Percentiles rank a stretch among this genome's conserved stretches.
These are phyloP conservation scores for Candida railenensis DNA, from an alignment of 805 yeast species.

Conservation along the genomic window DNA sequence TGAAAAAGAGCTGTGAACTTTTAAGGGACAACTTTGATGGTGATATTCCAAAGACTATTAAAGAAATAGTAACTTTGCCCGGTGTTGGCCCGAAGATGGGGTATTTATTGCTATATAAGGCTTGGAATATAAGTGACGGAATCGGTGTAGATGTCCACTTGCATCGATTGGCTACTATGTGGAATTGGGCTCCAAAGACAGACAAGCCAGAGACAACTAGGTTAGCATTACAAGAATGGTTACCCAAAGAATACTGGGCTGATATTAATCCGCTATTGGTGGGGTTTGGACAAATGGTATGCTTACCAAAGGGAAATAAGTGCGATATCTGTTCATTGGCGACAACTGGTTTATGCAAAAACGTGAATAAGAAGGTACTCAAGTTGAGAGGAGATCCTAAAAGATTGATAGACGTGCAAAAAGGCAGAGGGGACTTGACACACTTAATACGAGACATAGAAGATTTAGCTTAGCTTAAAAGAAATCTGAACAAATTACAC, in stretches of 20 bases:
- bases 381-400: conserved; percentile 22
- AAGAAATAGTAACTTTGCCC: conserved; percentile 66
- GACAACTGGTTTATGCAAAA: conserved; percentile 53
- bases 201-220: conserved; percentile 78
- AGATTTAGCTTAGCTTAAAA: neutral
- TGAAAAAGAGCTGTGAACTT: conserved; percentile 59
- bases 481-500: neutral
- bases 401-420: conserved; percentile 25
- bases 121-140: conserved; percentile 75
- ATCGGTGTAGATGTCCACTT: conserved; percentile 96
- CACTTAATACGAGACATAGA: conserved; percentile 14
- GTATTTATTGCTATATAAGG: conserved; percentile 71
- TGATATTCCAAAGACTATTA: conserved; percentile 73
- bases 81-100: conserved; percentile 99
- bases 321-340: conserved; percentile 72
- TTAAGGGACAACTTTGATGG: conserved; percentile 49
- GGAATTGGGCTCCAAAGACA: conserved; percentile 66
- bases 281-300: conserved; percentile 90
- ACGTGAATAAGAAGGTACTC: conserved; percentile 49
- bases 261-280: conserved; percentile 85
- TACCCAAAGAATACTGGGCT: conserved; percentile 72
- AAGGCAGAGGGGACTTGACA: conserved; percentile 33
- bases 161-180: conserved; percentile 74
- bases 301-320: conserved; percentile 66
- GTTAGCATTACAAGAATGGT: conserved; percentile 65